Evolutionary conservation across 2,329 filamentous ascomycete species (phyloP), one percentile per base, ranked within the genome.

Genomic region (Pseudocercospora fuligena): DNA sequence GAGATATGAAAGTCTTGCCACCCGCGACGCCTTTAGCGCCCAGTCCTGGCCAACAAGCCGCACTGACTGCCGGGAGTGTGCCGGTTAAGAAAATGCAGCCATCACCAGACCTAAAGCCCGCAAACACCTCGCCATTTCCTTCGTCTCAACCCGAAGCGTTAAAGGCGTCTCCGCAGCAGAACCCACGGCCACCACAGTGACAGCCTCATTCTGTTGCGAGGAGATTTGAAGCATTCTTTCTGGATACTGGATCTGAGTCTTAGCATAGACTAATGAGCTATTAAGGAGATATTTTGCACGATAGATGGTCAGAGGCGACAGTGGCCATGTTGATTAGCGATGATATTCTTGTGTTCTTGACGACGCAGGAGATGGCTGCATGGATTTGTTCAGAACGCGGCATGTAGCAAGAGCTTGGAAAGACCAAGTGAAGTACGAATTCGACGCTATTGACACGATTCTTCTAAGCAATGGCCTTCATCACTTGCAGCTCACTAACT

Each of bases 61-160:
- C 72, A 5, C 64, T 65, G 11, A 69, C 68, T 6, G 66, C 70
- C 11, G 73, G 72, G 16, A 75, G 65, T 36, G 66, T 77, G 12
- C 74, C 75, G 0, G 73, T 76, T 16, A 77, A 77, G 69, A 77
- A 75, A 64, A 62, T 74, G 60, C 69, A 58, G 21, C 56, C 56
- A 43, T 58, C 56, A 33, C 56, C 56, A 40, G 29, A 58, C 5
- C 23, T 27, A 2, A 31, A 36, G 31, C 56, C 56, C 11, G 33
- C 56, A 58, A 43, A 11, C 23, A 33, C 31, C 4, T 40, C 56
- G 33, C 56, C 31, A 14, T 43, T 58, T 19, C 56, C 56, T 25
- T 58, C 36, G 8, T 19, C 56, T 21, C 53, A 33, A 56, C 11
- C 12, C 9, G 53, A 56, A 27, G 27, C 29, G 23, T 31, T 56